Evolutionary conservation across 1,284 basidiomycete genomes (phyloP).

Genomic region (Fistulinella staudtii): DNA sequence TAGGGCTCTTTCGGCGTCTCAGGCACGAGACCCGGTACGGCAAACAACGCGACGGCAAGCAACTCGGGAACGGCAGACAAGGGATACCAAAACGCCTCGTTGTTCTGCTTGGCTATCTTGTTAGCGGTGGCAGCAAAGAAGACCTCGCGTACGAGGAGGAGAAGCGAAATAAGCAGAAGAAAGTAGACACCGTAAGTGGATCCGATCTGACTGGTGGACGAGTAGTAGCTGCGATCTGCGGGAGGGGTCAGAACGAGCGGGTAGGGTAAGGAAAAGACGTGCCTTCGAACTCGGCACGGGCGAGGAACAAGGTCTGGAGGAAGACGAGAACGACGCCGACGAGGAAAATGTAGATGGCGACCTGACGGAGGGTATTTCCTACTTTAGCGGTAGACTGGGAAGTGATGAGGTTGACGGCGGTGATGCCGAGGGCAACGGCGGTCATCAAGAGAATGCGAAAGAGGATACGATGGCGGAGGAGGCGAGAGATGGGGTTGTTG

Average conservation of each 20-base stretch:
- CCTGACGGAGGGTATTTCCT: constrained; percentile 30
- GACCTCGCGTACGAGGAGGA: constrained; percentile 41
- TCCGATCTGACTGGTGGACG: constrained; percentile 26
- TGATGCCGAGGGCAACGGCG: constrained; percentile 24
- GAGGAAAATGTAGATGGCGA: constrained; percentile 43
- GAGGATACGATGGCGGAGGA: constrained; percentile 33
- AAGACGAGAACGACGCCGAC: constrained; percentile 39
- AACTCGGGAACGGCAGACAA: constrained; percentile 42
- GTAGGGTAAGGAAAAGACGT: background rate
- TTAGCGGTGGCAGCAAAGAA: constrained; percentile 39
- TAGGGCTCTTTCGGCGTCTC: constrained; percentile 1
- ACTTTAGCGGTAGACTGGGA: constrained; percentile 2
- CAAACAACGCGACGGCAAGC: constrained; percentile 40
- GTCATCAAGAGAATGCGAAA: constrained; percentile 27
- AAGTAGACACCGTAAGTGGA: constrained; percentile 33
- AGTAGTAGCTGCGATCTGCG: constrained; percentile 10
- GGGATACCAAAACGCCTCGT: constrained; percentile 51
- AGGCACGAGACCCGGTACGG: constrained; percentile 42
- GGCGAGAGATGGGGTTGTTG: constrained; percentile 30
- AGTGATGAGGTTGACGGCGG: constrained; percentile 23
- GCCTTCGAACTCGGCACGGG: constrained; percentile 22
- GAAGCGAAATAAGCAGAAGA: constrained; percentile 34
- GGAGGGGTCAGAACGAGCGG: background rate
- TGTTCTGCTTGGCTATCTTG: constrained; percentile 26
- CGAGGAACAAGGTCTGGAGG: constrained; percentile 27